Evolutionary conservation across 108 stramenopile species (phyloP), one percentile per base, ranked within the genome.

Genomic region (Nannochloropsis oceanica): DNA sequence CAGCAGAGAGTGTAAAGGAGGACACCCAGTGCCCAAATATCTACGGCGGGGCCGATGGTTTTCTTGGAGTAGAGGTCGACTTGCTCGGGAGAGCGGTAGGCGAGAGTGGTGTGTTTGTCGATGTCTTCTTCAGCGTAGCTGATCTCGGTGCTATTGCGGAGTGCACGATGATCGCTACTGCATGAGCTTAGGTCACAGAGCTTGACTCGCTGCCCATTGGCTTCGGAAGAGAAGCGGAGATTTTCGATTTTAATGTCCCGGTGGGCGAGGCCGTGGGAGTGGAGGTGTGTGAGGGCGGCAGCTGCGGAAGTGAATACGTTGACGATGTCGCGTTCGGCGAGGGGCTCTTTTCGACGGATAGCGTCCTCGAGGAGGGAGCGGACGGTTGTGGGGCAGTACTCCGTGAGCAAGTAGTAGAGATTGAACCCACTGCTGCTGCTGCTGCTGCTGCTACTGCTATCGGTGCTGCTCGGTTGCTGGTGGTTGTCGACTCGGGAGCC

Each of bases 181-280:
- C 86, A 84, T 43, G 80, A 43, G 34, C 93, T 92, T 26, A 93
- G 92, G 88, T 92, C 93, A 82, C 92, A 92, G 18, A 93, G 87
- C 86, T 93, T 93, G 44, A 92, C 80, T 26, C 87, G 91, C 59
- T 73, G 59, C 59, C 59, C 59, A 0, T 73, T 73, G 34, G 92
- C 92, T 86, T 93, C 92, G 27, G 42, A 79, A 42, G 84, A 91
- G 34, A 93, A 91, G 27, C 93, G 89, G 42, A 92, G 90, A 84
- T 93, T 93, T 83, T 93, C 93, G 83, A 92, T 91, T 50, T 92
- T 93, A 81, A 93, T 73, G 84, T 92, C 93, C 11, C 93, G 83
- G 88, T 89, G 92, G 13, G 44, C 26, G n/a, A 44, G 80, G 59
- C 34, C 43, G 1, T 34, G 80, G 80, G 59, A 12, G 79, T 25